Evolutionary conservation across 2,329 filamentous ascomycete genomes (phyloP).

Genomic region (Fusarium algeriense): DNA sequence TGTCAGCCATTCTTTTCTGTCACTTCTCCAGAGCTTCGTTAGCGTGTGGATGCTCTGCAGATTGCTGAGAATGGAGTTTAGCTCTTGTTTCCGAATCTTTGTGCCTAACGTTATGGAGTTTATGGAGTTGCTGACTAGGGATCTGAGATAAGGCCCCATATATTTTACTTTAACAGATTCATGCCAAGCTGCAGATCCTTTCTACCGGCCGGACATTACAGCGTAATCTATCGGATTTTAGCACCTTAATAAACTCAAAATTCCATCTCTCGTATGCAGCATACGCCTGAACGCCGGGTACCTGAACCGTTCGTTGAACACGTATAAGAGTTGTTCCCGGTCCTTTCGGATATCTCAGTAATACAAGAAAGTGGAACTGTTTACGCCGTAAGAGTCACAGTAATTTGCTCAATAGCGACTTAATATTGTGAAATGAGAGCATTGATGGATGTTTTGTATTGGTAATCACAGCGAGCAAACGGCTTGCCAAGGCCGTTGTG

Average conservation of each 20-base stretch:
- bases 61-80: constrained; percentile 37
- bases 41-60: constrained; percentile 18
- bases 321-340: not conserved
- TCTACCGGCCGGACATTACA: constrained; percentile 16
- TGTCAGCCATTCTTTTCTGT: constrained; percentile 14
- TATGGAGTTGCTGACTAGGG: constrained; percentile 34
- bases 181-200: constrained; percentile 19
- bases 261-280: not conserved
- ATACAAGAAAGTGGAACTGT: constrained; percentile 10
- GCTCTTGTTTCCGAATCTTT: constrained; percentile 35
- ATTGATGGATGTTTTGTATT: constrained; percentile 14
- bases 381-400: constrained; percentile 10
- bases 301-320: not conserved
- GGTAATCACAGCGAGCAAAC: constrained; percentile 11
- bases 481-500: constrained; percentile 1
- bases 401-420: constrained; percentile 2
- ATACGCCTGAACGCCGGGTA: constrained; percentile 8
- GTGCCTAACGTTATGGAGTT: constrained; percentile 27
- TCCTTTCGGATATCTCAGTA: not conserved
- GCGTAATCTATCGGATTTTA: constrained; percentile 32
- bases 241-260: not conserved
- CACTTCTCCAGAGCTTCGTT: constrained; percentile 11
- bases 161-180: constrained; percentile 26
- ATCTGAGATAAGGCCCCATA: constrained; percentile 28
- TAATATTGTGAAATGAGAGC: constrained; percentile 9